Percentiles rank a stretch among this genome's conserved stretches.
phyloP scores from a whole-genome alignment of 1,284 basidiomycete genomes.

The Xerocomus nothofagi region DNA sequence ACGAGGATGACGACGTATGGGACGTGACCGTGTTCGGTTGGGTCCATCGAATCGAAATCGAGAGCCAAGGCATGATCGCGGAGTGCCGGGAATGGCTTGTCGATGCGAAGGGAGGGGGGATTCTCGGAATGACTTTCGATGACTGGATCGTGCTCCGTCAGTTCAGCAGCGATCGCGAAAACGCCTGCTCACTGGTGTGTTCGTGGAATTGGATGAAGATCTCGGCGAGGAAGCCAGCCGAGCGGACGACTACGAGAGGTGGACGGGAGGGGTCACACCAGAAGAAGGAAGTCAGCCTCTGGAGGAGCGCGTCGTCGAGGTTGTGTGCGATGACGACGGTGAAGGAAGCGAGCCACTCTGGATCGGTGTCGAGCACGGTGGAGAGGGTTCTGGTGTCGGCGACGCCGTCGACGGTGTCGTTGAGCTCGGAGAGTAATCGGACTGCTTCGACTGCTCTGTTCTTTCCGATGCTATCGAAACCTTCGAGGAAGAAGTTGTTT shows the following conservation, averaged over 20 bases:
- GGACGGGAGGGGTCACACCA: constrained; percentile 64
- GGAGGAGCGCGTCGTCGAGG: constrained; percentile 54
- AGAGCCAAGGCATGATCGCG: constrained; percentile 70
- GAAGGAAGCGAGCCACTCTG: constrained; percentile 55
- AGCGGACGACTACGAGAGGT: constrained; percentile 75
- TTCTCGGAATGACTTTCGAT: constrained; percentile 92
- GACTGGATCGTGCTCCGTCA: constrained; percentile 60
- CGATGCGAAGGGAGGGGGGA: constrained; percentile 82
- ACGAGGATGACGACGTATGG: constrained; percentile 89
- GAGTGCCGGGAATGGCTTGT: constrained; percentile 84
- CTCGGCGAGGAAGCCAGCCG: constrained; percentile 87
- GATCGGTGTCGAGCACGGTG: constrained; percentile 56
- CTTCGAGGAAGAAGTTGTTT: constrained; percentile 95
- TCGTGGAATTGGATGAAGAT: constrained; percentile 87
- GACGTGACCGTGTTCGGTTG: constrained; percentile 83
- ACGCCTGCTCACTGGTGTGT: constrained; percentile 64
- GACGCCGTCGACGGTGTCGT: constrained; percentile 78
- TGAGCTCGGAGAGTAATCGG: constrained; percentile 80
- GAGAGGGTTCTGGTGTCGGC: constrained; percentile 61
- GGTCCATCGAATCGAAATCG: constrained; percentile 76
- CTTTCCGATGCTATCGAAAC: constrained; percentile 73
- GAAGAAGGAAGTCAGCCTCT: constrained; percentile 61
- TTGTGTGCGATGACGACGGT: constrained; percentile 88
- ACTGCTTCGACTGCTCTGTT: constrained; percentile 81
- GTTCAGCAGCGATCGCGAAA: constrained; percentile 5